Evolutionary conservation across 768 basidiomycete species (phyloP), one percentile per base, ranked within the genome.

Genomic region (Fibroporia radiculosa): DNA sequence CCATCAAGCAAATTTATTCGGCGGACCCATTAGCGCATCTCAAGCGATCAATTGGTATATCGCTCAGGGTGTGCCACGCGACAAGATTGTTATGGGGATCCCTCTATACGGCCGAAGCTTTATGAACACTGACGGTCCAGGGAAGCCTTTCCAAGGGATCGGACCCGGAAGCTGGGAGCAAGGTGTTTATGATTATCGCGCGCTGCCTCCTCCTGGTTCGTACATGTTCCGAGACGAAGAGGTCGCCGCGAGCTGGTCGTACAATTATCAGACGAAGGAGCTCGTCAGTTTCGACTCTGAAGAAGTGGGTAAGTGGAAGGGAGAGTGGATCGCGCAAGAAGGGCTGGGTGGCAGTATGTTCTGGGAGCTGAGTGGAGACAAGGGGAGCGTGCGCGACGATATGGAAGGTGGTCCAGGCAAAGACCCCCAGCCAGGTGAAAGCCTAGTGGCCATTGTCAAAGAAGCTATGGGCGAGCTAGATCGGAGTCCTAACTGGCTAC

Each of bases 91-190:
- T 41, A 65, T 98, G 47, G 95, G 95, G 10, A 76, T 98, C 36
- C 96, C 96, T 0, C 72, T 96, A 4, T 99, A 98, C 53, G 96
- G 96, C 1, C 79, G 95, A 20, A 85, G 86, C 32, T 99, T 99
- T 70, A 68, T 79, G 59, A 79, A 83, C 56, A 93, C 93, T 0
- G 65, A 76, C 35, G 95, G 95, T 0, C 87, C 89, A 4, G 92
- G 91, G 0, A 59, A 68, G 12, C 70, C 85, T 0, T 99, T 83
- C 67, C 75, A 75, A 11, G 93, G 95, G 24, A 61, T 88, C 34
- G 96, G 95, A 3, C 76, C 70, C 39, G 95, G 95, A 26, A 84
- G 77, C 34, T 98, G 95, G 95, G 95, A 97, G 60, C 66, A 75
- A 37, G 87, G 87, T 12, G 75, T 81, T n/a, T 93, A 92, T 61